phyloP scores from a whole-genome alignment of 371 early-diverging fungal species.

The Apophysomyces trapeziformis region DNA sequence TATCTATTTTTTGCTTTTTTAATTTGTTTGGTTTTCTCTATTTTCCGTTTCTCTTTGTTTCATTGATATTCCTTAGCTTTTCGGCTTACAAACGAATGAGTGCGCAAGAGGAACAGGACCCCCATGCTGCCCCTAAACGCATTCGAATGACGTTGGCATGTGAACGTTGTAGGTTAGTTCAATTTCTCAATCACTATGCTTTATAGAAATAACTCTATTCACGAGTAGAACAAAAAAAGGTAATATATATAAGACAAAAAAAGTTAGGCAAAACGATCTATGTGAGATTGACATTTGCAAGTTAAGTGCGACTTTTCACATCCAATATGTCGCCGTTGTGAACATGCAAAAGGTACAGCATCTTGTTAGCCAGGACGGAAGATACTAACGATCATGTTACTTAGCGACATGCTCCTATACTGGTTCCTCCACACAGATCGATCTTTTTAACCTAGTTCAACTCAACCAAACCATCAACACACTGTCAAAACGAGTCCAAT shows the following conservation, averaged over 20 bases:
- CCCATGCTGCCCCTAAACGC: constrained; percentile 43
- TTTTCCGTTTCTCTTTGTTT: not conserved
- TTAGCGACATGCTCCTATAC: constrained; percentile 49
- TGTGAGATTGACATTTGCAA: constrained; percentile 13
- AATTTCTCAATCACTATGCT: too few relatives aligned
- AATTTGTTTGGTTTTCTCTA: constrained; percentile 10
- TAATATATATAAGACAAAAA: constrained; percentile 22
- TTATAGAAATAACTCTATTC: too few relatives aligned
- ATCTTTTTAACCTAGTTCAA: constrained; percentile 50
- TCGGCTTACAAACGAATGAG: not conserved
- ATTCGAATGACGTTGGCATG: constrained; percentile 60
- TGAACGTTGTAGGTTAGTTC: constrained; percentile 52
- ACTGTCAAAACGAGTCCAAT: constrained; percentile 37
- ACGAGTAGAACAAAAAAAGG: constrained; percentile 48
- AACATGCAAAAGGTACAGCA: constrained; percentile 42
- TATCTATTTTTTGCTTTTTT: not conserved
- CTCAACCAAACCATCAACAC: constrained; percentile 45
- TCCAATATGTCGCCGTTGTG: constrained; percentile 49
- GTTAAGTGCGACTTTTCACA: constrained; percentile 59
- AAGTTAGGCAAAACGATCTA: constrained; percentile 9
- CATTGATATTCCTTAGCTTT: not conserved
- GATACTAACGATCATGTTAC: not conserved
- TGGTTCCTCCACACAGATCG: constrained; percentile 53
- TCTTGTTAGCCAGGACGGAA: not conserved
- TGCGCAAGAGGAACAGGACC: constrained; percentile 15